Evolutionary conservation across 108 stramenopile genomes (phyloP).

Genomic region (Pseudonitzschia pungens): DNA sequence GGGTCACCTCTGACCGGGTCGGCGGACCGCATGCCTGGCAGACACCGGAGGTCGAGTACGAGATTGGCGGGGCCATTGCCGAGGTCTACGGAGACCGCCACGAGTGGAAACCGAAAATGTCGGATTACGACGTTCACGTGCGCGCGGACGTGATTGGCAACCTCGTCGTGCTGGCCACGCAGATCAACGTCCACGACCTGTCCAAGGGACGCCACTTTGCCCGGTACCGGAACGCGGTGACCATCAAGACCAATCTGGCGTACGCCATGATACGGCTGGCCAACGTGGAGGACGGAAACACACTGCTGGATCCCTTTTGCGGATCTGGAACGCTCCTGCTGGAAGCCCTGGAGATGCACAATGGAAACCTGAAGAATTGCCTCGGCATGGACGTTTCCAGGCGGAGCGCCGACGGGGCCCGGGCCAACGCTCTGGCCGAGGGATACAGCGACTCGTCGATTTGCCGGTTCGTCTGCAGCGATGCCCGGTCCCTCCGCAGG

Average conservation of each 20-base stretch:
- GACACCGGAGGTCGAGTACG: constrained; percentile 53
- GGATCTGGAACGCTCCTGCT: constrained; percentile 80
- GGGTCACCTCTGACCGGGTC: constrained; percentile 61
- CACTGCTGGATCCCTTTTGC: constrained; percentile 78
- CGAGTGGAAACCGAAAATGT: constrained; percentile 56
- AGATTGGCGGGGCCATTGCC: constrained; percentile 67
- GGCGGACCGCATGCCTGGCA: constrained; percentile 65
- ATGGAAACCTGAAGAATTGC: constrained; percentile 31
- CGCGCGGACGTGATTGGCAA: constrained; percentile 59
- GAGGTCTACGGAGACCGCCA: constrained; percentile 38
- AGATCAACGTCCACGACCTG: constrained; percentile 64
- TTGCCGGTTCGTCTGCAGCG: constrained; percentile 59
- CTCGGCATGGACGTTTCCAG: constrained; percentile 70
- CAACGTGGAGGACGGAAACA: constrained; percentile 43
- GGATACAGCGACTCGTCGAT: constrained; percentile 34
- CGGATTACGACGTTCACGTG: constrained; percentile 58
- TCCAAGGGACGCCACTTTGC: constrained; percentile 63
- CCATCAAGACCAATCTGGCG: constrained; percentile 72
- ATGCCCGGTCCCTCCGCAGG: constrained; percentile 55
- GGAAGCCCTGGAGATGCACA: constrained; percentile 64
- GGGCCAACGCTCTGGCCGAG: constrained; percentile 58
- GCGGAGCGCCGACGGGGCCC: constrained; percentile 53
- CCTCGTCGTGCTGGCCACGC: constrained; percentile 57
- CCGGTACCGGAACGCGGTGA: constrained; percentile 65
- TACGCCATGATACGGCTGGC: constrained; percentile 66